Evolutionary conservation across 441 rosid species (phyloP), one percentile per base, ranked within the genome.

Genomic region (Jatropha podagrica): DNA sequence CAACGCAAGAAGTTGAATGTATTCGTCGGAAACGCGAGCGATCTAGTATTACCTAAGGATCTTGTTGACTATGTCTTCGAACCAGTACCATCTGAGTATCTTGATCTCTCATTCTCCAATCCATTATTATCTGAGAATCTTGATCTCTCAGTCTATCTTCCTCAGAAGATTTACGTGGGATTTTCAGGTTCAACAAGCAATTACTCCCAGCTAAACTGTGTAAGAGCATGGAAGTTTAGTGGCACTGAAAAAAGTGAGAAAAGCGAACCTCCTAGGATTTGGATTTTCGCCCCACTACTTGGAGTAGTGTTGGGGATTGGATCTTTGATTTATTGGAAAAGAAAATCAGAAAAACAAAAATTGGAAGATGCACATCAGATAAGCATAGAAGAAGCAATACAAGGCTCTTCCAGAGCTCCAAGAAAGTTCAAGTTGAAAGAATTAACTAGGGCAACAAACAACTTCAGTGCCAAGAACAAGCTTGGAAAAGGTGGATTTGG

Each of bases 401-500:
- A 70, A 68, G 81, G 76, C n/a, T 83, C 83, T 6, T 77, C 84
- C n/a, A 63, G 69, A 0, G 91, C 86, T 44, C 98, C 95, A 0
- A 71, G 54, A 61, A 91, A 85, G 80, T 91, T 90, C 75, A 73
- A 69, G 63, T 69, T 91, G 44, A 81, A 79, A 48, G 91, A 90
- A 69, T 86, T 91, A 5, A 84, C 77, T 76, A 86, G 77, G 14
- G 95, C 92, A 15, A 91, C 98, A 0, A 79, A 82, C 1, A 81
- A 83, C n/a, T 93, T 91, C 76, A 72, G 71, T 71, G 67, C 62
- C 2, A 86, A 81, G 71, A 88, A 86, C 82, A 86, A 86, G 82
- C 91, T 90, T 0, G 98, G 94, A 1, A 85, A 84, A 77, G 96
- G 95, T 0, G 91, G 97, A 6, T 93, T 91, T 41, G 97, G 98